Evolutionary conservation across 352 stramenopile species (phyloP).

Genomic region (Peronospora farinosa): DNA sequence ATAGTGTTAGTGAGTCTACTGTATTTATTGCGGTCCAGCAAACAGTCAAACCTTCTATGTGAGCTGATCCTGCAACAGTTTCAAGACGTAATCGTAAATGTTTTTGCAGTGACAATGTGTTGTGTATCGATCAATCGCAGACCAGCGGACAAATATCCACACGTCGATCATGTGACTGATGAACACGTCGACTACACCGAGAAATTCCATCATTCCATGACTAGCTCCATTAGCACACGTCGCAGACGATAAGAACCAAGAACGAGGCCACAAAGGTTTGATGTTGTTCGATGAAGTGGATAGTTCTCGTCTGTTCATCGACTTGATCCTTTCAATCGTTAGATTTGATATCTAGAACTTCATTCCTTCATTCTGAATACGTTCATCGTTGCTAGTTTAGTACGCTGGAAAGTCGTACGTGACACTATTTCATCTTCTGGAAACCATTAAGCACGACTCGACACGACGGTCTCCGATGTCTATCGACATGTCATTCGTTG

Average conservation of each 20-base stretch:
- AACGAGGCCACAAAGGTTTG: neutral
- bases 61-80: neutral
- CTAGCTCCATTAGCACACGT: constrained; percentile 21
- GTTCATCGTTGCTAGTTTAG: neutral
- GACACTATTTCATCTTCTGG: neutral
- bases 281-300: no score
- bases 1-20: constrained; percentile 20
- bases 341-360: neutral
- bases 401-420: neutral
- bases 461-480: constrained; percentile 8
- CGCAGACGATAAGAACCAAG: constrained; percentile 19
- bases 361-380: neutral
- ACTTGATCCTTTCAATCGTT: no score
- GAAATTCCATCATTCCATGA: constrained; percentile 40
- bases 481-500: constrained; percentile 12
- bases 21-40: constrained; percentile 25
- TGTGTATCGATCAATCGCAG: neutral
- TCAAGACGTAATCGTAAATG: neutral
- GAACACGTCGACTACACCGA: no score
- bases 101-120: neutral
- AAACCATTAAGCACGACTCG: constrained; percentile 10
- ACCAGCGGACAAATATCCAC: no score
- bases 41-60: constrained; percentile 2
- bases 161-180: no score
- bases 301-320: no score